A percentile compares a stretch with the other conserved stretches of the same genome.
Evolutionary conservation across 2,329 filamentous ascomycete genomes (phyloP).

Genomic region (Ambrosiella cleistominuta): DNA sequence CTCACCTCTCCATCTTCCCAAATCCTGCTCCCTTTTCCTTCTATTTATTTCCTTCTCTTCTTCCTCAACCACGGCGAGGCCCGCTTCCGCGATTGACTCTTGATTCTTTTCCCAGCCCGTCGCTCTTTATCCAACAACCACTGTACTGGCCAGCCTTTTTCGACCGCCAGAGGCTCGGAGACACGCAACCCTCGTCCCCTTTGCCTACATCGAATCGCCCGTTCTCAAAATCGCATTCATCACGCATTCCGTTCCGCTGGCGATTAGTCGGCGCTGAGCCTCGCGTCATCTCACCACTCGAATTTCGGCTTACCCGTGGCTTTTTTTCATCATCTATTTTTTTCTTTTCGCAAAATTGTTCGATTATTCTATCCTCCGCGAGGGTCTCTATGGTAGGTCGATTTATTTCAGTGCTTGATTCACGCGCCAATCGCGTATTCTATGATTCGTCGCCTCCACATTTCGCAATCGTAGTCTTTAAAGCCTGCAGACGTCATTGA

Average conservation of each 20-base stretch:
- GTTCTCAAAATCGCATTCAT: too few relatives aligned
- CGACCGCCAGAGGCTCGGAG: background rate
- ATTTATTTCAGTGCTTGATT: background rate
- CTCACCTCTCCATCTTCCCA: conserved; percentile 15
- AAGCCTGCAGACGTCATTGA: too few relatives aligned
- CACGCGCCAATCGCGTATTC: conserved; percentile 2
- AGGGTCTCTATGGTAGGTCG: background rate
- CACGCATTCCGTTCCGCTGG: background rate
- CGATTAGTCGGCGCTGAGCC: background rate
- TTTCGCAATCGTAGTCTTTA: too few relatives aligned
- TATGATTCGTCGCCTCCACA: too few relatives aligned
- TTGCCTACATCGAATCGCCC: background rate
- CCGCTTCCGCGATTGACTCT: conserved; percentile 10
- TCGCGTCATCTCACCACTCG: background rate
- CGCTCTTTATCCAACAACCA: background rate
- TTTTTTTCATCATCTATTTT: background rate
- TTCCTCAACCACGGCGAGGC: conserved; percentile 9
- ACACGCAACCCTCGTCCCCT: too few relatives aligned
- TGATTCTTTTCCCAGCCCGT: background rate
- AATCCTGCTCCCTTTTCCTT: conserved; percentile 14
- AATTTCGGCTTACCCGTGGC: background rate
- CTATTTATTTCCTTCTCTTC: conserved; percentile 15
- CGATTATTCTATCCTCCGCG: too few relatives aligned
- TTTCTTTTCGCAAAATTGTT: background rate
- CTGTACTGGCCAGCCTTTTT: background rate